Base-by-base conservation (phyloP, 768 basidiomycete species). In the Hericium rajendrae region DNA sequence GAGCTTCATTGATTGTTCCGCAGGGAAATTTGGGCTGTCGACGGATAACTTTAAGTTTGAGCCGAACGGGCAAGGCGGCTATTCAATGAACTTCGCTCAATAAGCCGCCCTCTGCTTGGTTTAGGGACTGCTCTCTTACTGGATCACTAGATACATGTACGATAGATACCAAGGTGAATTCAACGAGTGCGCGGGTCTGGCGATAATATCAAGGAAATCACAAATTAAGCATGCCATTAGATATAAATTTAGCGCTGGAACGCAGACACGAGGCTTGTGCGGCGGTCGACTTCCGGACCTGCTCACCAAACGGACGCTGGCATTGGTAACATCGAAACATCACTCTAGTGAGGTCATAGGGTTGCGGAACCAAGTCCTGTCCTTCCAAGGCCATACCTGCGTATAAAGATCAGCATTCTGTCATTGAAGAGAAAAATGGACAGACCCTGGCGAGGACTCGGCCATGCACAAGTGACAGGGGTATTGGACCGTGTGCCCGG, bases 31-130 rank as follows among this genome's bases (percentile, higher is more conserved):
- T 67, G 95, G 97, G 16, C 70, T 98, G 61, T 93, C 88, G 13
- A 97, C 94, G 0, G 86, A 98, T 67, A 98, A 95, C 73, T 98
- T 98, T 79, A 88, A 98, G 72, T 91, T 99, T 65, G 85, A 85
- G 59, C 91, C 91, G 16, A 94, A 95, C 61, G 91, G 86, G 6
- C 85, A 93, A 60, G 95, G 95, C n/a, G 93, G 95, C 0, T 98
- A 97, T 73, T 89, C 88, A 0, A 83, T 98, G 81, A 89, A 90
- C 65, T 97, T 98, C 67, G 74, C 73, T 48, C 78, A 69, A 64
- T 85, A 69, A 77, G 38, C 28, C 12, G 43, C 12, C 43, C 43
- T n/a, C 22, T 26, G 8, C 26, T 22, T 50, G 49, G 49, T 15
- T 15, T 32, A 32, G 32, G 8, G 0, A 32, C 32, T 32, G 43